These are phyloP conservation scores for Comarum palustre DNA, from an alignment of 306 rosid genomes.

Conservation along the genomic window DNA sequence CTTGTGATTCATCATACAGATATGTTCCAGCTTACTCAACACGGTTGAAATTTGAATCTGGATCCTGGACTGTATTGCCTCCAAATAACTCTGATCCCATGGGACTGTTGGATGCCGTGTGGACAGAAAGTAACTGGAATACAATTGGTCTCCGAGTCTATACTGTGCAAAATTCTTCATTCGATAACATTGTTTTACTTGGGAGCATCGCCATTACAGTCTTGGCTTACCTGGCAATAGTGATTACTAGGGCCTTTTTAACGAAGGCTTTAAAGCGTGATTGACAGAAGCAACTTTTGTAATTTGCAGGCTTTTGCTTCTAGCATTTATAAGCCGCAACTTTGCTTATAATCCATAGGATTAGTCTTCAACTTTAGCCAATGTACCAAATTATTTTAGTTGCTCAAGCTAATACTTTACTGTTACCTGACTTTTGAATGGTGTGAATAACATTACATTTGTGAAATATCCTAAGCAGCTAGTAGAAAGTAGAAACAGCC, in stretches of 20 bases:
- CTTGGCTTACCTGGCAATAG: conserved; percentile 62
- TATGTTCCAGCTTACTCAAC: conserved; percentile 95
- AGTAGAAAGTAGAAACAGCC: too few species aligned
- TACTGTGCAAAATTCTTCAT: conserved; percentile 52
- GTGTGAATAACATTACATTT: neutral
- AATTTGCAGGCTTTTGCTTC: neutral
- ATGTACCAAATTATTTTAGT: neutral
- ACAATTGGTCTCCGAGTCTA: conserved; percentile 66
- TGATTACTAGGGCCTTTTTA: conserved; percentile 43
- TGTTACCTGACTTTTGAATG: neutral
- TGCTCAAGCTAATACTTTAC: neutral
- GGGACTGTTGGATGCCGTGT: conserved; percentile 71
- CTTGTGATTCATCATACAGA: conserved; percentile 43
- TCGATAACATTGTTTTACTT: conserved; percentile 59
- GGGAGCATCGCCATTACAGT: conserved; percentile 64
- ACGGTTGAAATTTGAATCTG: conserved; percentile 62
- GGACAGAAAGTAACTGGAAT: conserved; percentile 98
- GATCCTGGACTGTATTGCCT: conserved; percentile 69
- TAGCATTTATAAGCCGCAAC: neutral
- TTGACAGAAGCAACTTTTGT: conserved; percentile 26
- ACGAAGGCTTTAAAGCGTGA: conserved; percentile 71
- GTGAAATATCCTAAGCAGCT: too few species aligned
- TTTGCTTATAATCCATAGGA: neutral
- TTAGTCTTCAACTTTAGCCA: neutral
- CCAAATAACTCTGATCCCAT: conserved; percentile 65